A percentile compares a stretch with the other conserved stretches of the same genome.
Evolutionary conservation across 257 asterid genomes (phyloP).

Genomic region (Lithospermum erythrorhizon): DNA sequence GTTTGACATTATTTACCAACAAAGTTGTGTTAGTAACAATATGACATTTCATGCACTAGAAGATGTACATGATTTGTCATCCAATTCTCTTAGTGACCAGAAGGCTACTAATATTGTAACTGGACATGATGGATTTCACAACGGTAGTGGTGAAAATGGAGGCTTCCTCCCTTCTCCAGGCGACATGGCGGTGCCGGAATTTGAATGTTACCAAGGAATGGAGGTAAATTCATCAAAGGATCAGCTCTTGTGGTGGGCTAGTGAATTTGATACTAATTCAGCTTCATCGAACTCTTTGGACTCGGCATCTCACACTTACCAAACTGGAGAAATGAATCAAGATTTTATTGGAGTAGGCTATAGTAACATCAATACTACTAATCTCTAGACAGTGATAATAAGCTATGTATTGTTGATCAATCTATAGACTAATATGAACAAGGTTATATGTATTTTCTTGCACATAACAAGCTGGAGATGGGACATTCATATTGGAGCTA

Average conservation of each 20-base stretch:
- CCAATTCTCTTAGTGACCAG: slow-evolving; percentile 10
- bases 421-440: not conserved
- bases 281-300: slow-evolving; percentile 51
- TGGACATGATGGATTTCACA: slow-evolving; percentile 44
- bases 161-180: slow-evolving; percentile 10
- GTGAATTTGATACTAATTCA: slow-evolving; percentile 50
- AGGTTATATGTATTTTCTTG: not conserved
- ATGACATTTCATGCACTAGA: slow-evolving; percentile 10
- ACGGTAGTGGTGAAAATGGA: slow-evolving; percentile 22
- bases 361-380: slow-evolving; percentile 4
- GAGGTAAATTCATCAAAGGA: slow-evolving; percentile 21
- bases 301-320: slow-evolving; percentile 32
- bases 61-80: slow-evolving; percentile 12
- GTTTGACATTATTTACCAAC: slow-evolving; percentile 7
- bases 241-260: slow-evolving; percentile 49
- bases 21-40: slow-evolving; percentile 9
- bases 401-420: not conserved
- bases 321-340: slow-evolving; percentile 37
- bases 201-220: slow-evolving; percentile 39
- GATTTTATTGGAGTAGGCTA: slow-evolving; percentile 33
- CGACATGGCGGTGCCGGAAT: slow-evolving; percentile 19
- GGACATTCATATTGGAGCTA: not conserved
- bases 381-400: no score
- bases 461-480: not conserved
- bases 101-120: slow-evolving; percentile 7